A percentile compares a stretch with the other conserved stretches of the same genome.
These are phyloP conservation scores for Rubus parviflorus DNA, from an alignment of 306 rosid species.

Conservation along the genomic window DNA sequence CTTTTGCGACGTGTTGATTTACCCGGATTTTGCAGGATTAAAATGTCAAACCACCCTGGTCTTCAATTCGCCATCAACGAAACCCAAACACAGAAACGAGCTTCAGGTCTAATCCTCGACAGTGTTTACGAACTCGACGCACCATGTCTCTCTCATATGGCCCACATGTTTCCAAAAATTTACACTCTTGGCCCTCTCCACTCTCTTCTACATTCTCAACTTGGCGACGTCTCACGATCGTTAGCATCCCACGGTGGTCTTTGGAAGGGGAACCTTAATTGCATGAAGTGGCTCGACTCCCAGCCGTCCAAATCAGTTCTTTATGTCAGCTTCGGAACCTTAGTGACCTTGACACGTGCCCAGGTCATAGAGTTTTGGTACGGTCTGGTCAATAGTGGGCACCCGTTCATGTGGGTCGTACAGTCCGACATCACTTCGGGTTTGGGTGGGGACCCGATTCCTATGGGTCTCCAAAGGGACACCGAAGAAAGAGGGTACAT, in stretches of 20 bases:
- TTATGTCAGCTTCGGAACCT: conserved; percentile 24
- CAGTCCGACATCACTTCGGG: background rate
- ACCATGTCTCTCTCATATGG: background rate
- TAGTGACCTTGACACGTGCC: background rate
- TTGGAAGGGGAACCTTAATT: background rate
- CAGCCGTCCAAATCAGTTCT: conserved; percentile 2
- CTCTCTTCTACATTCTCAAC: background rate
- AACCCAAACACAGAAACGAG: background rate
- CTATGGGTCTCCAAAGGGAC: background rate
- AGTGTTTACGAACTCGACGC: conserved; percentile 3
- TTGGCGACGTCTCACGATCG: background rate
- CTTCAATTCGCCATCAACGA: background rate
- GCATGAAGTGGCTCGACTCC: conserved; percentile 20
- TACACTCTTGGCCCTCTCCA: conserved; percentile 24
- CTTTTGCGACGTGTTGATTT: background rate
- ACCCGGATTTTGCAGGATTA: background rate
- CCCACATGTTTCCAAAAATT: background rate
- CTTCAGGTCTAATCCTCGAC: conserved; percentile 16
- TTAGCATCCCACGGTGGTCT: background rate
- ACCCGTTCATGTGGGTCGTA: background rate
- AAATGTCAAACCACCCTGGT: background rate
- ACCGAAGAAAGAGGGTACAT: no score
- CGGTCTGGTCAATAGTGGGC: conserved; percentile 8
- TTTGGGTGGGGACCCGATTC: background rate
- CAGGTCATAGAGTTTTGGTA: conserved; percentile 20